Evolutionary conservation across 208 protist genomes (phyloP), one percentile per base, ranked within the genome.

Genomic region (Leishmania amazonensis): DNA sequence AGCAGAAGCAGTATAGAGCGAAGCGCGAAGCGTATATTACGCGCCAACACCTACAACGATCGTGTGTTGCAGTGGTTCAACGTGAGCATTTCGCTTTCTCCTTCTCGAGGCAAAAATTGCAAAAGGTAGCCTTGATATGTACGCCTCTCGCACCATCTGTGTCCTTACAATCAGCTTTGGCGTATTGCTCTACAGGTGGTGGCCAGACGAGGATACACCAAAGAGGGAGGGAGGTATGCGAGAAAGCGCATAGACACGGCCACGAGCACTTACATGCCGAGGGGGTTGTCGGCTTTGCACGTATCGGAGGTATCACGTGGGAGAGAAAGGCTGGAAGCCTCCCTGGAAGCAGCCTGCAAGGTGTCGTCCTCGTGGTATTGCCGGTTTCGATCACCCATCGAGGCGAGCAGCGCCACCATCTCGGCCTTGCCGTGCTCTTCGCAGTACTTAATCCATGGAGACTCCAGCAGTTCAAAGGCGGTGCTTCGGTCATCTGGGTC

Each of bases 381-480:
- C 15, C 84, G 78, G 71, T 86, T 87, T 35, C 87, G 83, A 54
- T 91, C 87, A 15, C 87, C 90, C 31, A 96, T 68, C 8, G 76
- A 84, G 38, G 76, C 62, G 24, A 97, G 85, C 71, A 96, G 79
- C 31, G 79, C 62, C 70, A 92, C 86, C 47, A 96, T 75, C 77
- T 81, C 81, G n/a, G 87, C 84, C 71, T 88, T 87, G 13, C 93
- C 95, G 24, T 79, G 73, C 67, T 83, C 86, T 64, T 86, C 87
- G 65, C 96, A 95, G n/a, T 91, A 58, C 57, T 80, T 49, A 54
- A 98, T 96, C 94, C 96, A 97, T 38, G 89, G 85, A 40, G 73
- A 87, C 77, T 91, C 60, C 24, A 97, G 78, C 40, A 96, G 84
- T 64, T 97, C 93, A 31, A 78, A 75, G 19, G 93, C 91, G 1